A percentile compares a stretch with the other conserved stretches of the same genome.
Evolutionary conservation across 1,284 basidiomycete species (phyloP).

Genomic region (Ganoderma leucocontextum): DNA sequence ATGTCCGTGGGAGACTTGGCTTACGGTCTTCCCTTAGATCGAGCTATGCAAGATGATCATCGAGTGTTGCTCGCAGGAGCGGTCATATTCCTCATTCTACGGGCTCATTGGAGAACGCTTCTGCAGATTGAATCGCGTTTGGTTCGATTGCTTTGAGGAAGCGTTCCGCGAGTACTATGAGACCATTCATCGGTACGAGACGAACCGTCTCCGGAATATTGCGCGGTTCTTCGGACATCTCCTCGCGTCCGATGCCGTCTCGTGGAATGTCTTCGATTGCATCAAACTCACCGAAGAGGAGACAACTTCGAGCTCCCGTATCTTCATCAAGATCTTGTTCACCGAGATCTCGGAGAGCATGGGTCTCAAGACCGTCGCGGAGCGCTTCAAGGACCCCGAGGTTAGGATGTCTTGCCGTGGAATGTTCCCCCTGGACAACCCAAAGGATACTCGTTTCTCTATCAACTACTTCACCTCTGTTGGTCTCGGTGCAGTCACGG

Average conservation of each 20-base stretch:
- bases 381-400: constrained; percentile 89
- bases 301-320: constrained; percentile 95
- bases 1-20: background rate
- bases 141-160: constrained; percentile 90
- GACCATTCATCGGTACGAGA: constrained; percentile 98
- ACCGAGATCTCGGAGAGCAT: constrained; percentile 94
- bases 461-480: constrained; percentile 99
- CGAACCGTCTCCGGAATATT: constrained; percentile 97
- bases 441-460: constrained; percentile 95
- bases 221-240: constrained; percentile 96
- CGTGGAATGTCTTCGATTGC: constrained; percentile 87
- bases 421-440: constrained; percentile 97
- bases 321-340: constrained; percentile 98
- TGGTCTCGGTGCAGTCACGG: constrained; percentile 89
- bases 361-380: constrained; percentile 85
- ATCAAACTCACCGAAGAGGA: constrained; percentile 98
- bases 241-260: constrained; percentile 85
- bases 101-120: constrained; percentile 96
- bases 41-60: constrained; percentile 99
- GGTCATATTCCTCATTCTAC: constrained; percentile 96
- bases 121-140: constrained; percentile 93
- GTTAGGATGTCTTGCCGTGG: constrained; percentile 78
- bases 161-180: constrained; percentile 94
- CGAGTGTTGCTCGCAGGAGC: constrained; percentile 99
- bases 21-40: constrained; percentile 58